Conservation (phyloP, 805 yeast genomes). For the Starmerella sirachaensis region DNA sequence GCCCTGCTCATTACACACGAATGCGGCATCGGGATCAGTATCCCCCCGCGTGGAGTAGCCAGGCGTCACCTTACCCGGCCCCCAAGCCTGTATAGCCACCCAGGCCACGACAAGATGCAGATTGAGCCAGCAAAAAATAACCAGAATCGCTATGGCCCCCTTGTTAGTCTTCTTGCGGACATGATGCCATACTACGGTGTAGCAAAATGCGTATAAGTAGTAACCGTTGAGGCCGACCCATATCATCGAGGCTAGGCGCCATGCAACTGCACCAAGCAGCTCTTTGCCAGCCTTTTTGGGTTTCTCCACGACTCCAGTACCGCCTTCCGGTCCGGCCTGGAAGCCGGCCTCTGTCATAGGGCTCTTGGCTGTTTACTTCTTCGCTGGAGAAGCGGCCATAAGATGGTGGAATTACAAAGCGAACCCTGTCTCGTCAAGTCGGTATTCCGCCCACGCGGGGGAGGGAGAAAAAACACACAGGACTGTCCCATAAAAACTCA, state of each 20-base stretch:
- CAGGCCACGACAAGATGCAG: slow-evolving; percentile 29
- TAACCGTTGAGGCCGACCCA: slow-evolving; percentile 18
- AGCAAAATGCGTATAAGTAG: slow-evolving; percentile 20
- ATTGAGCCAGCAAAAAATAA: slow-evolving; percentile 12
- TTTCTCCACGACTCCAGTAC: not conserved
- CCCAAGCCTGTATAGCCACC: slow-evolving; percentile 35
- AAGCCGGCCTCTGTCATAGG: not conserved
- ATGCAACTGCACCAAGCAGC: not conserved
- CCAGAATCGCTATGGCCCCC: slow-evolving; percentile 18
- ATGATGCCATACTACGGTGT: slow-evolving; percentile 17
- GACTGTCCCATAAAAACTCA: too few species aligned
- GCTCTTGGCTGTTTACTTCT: too few species aligned
- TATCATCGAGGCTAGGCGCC: not conserved
- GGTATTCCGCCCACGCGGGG: too few species aligned
- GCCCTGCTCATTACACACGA: slow-evolving; percentile 61
- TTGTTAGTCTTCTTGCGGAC: slow-evolving; percentile 8
- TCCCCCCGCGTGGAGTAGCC: slow-evolving; percentile 7
- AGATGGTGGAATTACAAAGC: too few species aligned
- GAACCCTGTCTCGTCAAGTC: too few species aligned
- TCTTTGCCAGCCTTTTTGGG: not conserved
- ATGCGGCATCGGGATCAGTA: slow-evolving; percentile 26
- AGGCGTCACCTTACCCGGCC: slow-evolving; percentile 44
- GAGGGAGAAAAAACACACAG: too few species aligned
- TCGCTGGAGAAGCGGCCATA: too few species aligned
- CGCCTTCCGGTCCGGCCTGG: slow-evolving; percentile 2